Percentiles rank a stretch among this genome's conserved stretches.
phyloP scores from a whole-genome alignment of 2,329 filamentous ascomycete species.

The Penicillium frequentans region DNA sequence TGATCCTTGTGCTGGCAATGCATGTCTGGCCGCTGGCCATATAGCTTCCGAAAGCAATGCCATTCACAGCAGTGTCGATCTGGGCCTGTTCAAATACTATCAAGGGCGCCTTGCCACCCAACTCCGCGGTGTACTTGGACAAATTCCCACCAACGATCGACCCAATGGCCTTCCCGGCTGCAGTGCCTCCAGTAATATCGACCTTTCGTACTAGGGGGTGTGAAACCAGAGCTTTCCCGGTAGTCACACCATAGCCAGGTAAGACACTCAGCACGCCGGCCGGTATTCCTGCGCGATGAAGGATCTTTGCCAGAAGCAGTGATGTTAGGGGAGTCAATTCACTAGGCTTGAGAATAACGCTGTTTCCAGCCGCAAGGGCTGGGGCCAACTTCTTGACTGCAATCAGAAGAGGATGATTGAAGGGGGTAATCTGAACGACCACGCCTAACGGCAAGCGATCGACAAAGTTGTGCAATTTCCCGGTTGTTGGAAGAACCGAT shows the following conservation, averaged over 20 bases:
- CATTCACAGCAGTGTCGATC: slow-evolving; percentile 30
- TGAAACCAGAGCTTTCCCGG: slow-evolving; percentile 35
- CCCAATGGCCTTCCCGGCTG: slow-evolving; percentile 35
- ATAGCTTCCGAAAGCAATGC: slow-evolving; percentile 45
- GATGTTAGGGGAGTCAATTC: slow-evolving; percentile 47
- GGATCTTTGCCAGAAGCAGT: slow-evolving; percentile 39
- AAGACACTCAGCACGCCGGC: slow-evolving; percentile 48
- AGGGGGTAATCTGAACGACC: slow-evolving; percentile 41
- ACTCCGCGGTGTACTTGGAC: slow-evolving; percentile 35
- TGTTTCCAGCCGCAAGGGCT: slow-evolving; percentile 42
- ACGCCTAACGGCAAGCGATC: slow-evolving; percentile 40
- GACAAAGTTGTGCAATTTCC: slow-evolving; percentile 40
- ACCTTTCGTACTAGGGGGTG: slow-evolving; percentile 34
- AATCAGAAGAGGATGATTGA: slow-evolving; percentile 41
- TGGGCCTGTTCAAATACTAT: slow-evolving; percentile 36
- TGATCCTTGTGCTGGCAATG: slow-evolving; percentile 55
- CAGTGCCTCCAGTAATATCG: slow-evolving; percentile 36
- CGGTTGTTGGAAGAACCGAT: slow-evolving; percentile 62
- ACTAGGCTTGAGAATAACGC: slow-evolving; percentile 41
- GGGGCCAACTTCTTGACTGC: slow-evolving; percentile 42
- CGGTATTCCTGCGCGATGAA: slow-evolving; percentile 45
- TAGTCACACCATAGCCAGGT: slow-evolving; percentile 54
- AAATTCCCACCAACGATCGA: slow-evolving; percentile 33
- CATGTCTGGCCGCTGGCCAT: slow-evolving; percentile 59
- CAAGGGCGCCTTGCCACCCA: slow-evolving; percentile 40